Conservation (phyloP, 306 rosid genomes). For the Castanospermum australe region DNA sequence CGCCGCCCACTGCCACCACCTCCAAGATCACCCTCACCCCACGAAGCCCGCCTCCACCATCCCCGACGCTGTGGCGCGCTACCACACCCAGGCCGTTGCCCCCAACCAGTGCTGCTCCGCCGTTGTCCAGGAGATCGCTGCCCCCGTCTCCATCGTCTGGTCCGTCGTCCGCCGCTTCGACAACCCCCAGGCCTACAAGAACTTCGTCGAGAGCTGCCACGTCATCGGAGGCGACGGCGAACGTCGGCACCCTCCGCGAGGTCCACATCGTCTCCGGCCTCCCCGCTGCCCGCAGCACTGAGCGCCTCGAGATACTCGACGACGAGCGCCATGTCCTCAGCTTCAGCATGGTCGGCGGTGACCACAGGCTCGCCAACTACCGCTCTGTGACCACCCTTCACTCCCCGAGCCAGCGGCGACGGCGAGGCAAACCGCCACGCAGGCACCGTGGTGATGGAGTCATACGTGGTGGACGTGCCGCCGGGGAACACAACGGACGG, state of each 20-base stretch:
- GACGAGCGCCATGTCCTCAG: conserved; percentile 87
- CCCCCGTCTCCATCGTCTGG: conserved; percentile 86
- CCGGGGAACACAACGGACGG: conserved; percentile 83
- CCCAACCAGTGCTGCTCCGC: conserved; percentile 85
- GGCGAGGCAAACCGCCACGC: conserved; percentile 33
- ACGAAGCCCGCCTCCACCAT: conserved; percentile 2
- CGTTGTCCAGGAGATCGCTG: conserved; percentile 73
- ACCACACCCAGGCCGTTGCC: conserved; percentile 53
- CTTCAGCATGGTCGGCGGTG: conserved; percentile 94
- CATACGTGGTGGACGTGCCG: conserved; percentile 95
- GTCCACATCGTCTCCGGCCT: conserved; percentile 85
- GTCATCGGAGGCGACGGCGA: conserved; percentile 83
- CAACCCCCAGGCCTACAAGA: conserved; percentile 88
- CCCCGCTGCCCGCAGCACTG: conserved; percentile 86
- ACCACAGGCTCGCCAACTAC: conserved; percentile 84
- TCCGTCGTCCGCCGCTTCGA: conserved; percentile 95
- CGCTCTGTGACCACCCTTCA: conserved; percentile 88
- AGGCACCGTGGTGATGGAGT: conserved; percentile 76
- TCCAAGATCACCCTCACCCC: not conserved
- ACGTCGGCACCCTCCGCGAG: conserved; percentile 85
- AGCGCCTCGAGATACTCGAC: conserved; percentile 90
- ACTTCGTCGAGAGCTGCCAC: conserved; percentile 92
- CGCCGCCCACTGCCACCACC: not conserved
- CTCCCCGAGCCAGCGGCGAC: conserved; percentile 9
- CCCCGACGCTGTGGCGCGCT: conserved; percentile 63